A percentile compares a stretch with the other conserved stretches of the same genome.
These are phyloP conservation scores for Hyaloscypha bicolor DNA, from an alignment of 495 filamentous ascomycete genomes.

Conservation along the genomic window DNA sequence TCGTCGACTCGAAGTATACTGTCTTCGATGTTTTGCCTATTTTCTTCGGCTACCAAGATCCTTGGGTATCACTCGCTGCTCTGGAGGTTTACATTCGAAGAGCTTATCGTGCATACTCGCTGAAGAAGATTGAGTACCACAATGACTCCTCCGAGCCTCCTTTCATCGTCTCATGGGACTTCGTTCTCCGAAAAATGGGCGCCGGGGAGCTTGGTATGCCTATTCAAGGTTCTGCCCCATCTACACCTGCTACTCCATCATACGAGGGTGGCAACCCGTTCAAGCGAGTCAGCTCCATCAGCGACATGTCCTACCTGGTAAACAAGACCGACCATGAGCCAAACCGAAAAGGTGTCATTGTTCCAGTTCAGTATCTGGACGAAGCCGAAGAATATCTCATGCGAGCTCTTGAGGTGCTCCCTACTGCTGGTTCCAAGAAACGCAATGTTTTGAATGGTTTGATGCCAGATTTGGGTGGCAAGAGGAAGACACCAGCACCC, in stretches of 20 bases:
- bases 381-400: slow-evolving; percentile 85
- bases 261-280: slow-evolving; percentile 60
- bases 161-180: slow-evolving; percentile 90
- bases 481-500: slow-evolving; percentile 60
- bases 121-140: slow-evolving; percentile 88
- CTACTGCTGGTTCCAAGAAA: slow-evolving; percentile 52
- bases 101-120: slow-evolving; percentile 91
- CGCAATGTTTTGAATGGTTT: slow-evolving; percentile 51
- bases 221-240: slow-evolving; percentile 71
- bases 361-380: slow-evolving; percentile 90
- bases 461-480: slow-evolving; percentile 72
- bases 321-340: slow-evolving; percentile 70
- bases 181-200: slow-evolving; percentile 87
- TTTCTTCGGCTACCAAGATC: slow-evolving; percentile 92
- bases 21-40: slow-evolving; percentile 93
- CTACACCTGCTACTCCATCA: slow-evolving; percentile 83
- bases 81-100: slow-evolving; percentile 96
- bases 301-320: slow-evolving; percentile 88
- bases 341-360: slow-evolving; percentile 88
- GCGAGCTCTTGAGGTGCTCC: slow-evolving; percentile 82
- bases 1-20: slow-evolving; percentile 97
- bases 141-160: slow-evolving; percentile 74
- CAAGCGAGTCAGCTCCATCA: slow-evolving; percentile 88
- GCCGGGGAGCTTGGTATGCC: slow-evolving; percentile 85
- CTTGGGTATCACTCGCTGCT: slow-evolving; percentile 92